Percentiles rank a stretch among this genome's conserved stretches.
Conservation (phyloP, 768 basidiomycete genomes). For the Trametes sanguinea region DNA sequence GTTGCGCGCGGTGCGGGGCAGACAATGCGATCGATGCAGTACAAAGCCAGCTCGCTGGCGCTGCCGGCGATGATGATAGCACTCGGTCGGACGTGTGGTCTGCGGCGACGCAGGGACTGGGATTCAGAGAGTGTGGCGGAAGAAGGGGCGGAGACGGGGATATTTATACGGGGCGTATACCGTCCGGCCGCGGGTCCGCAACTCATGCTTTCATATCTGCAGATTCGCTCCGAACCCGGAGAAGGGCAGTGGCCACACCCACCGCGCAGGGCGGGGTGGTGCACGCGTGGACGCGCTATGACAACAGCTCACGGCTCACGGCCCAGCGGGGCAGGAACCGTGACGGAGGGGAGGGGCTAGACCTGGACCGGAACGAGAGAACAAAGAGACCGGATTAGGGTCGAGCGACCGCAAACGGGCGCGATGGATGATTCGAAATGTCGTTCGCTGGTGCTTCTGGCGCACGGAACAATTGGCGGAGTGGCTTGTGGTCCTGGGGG, state of each 20-base stretch:
- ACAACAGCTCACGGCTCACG: constrained; percentile 16
- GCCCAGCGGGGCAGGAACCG: not conserved
- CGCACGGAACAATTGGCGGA: constrained; percentile 20
- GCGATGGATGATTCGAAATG: constrained; percentile 9
- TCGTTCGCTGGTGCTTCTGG: constrained; percentile 14
- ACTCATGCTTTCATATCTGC: constrained; percentile 16
- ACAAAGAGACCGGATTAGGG: constrained; percentile 19
- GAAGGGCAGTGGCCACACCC: constrained; percentile 7
- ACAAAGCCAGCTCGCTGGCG: constrained; percentile 1
- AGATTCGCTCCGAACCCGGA: constrained; percentile 17
- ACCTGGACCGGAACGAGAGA: constrained; percentile 5
- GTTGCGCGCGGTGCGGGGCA: not conserved
- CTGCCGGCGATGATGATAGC: not conserved
- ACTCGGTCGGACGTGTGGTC: constrained; percentile 1
- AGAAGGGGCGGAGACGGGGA: not conserved
- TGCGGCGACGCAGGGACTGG: constrained; percentile 9
- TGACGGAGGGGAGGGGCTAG: constrained; percentile 7
- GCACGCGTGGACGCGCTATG: constrained; percentile 20
- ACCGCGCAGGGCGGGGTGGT: constrained; percentile 13
- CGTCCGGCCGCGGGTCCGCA: constrained; percentile 13
- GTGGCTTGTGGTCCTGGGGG: constrained; percentile 7
- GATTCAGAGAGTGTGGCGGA: constrained; percentile 12
- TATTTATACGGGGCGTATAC: constrained; percentile 8
- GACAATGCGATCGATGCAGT: not conserved
- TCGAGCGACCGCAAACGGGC: constrained; percentile 10